Percentiles rank a stretch among this genome's conserved stretches.
These are phyloP conservation scores for Boletus tylopilopsis DNA, from an alignment of 768 basidiomycete species.

Conservation along the genomic window DNA sequence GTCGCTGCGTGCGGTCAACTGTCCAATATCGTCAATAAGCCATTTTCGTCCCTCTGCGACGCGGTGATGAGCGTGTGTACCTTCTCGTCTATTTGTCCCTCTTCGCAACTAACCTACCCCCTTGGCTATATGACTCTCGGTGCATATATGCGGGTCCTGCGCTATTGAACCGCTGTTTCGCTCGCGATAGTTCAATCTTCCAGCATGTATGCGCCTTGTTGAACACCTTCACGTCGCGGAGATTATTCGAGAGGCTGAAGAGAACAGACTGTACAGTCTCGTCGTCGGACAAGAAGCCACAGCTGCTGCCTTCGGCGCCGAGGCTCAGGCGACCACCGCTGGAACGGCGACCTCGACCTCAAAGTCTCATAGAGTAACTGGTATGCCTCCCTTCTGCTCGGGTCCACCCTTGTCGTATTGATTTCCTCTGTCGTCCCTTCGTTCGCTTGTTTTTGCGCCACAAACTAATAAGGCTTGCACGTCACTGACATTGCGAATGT, in stretches of 20 bases:
- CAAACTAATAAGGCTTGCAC: conserved; percentile 16
- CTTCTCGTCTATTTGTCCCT: background rate
- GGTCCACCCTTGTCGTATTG: background rate
- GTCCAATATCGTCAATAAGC: conserved; percentile 57
- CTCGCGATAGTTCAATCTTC: conserved; percentile 58
- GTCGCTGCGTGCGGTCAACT: conserved; percentile 71
- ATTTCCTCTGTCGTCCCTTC: background rate
- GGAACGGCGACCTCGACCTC: too few species aligned
- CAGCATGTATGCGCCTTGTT: conserved; percentile 68
- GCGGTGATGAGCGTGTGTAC: conserved; percentile 62
- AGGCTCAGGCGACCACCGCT: too few species aligned
- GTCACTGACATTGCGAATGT: conserved; percentile 19
- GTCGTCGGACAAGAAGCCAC: conserved; percentile 24
- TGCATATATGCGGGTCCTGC: conserved; percentile 13
- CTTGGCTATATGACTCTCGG: background rate
- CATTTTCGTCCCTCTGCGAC: conserved; percentile 72
- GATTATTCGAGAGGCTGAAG: conserved; percentile 63
- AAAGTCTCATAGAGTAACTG: background rate
- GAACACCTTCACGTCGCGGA: conserved; percentile 71
- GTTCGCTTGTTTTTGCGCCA: background rate
- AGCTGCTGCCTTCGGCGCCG: background rate
- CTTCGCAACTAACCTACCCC: background rate
- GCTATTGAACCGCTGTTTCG: background rate
- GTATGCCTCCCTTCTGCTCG: conserved; percentile 2
- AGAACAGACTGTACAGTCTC: conserved; percentile 40